Base-by-base conservation (phyloP, 164 flowering plant species). In the Hamamelis virginiana region DNA sequence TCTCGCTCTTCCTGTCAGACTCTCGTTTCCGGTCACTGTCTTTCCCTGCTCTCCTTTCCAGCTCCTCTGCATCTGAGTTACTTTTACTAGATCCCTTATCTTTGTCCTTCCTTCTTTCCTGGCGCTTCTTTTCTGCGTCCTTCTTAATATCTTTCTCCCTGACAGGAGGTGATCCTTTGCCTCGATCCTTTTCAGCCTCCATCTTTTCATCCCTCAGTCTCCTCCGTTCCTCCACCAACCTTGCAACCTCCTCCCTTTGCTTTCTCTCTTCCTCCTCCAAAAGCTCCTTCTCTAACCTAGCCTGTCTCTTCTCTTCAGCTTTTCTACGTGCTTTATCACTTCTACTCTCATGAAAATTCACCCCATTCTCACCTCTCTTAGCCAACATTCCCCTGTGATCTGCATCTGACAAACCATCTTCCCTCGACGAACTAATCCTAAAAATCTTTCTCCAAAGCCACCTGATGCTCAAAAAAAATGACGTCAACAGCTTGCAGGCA, bases 281-380 rank as follows among this genome's bases (percentile, higher is more conserved):
- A 64, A 86, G 82, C 74, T 94, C 98, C 79, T 79, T 94, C 80
- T 91, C 97, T 77, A 92, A 64, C 80, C 97, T 89, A 78, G 98
- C 98, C 59, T 85, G 95, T 74, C 92, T 86, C 82, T 84, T 94
- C 81, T 94, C 98, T 77, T 94, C 98, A 70, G 98, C 97, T 79
- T 94, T 94, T 74, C 97, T 81, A 8, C 96, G 91, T 22, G 98
- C 97, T 76, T 88, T 90, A 76, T 92, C 97, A 26, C 82, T 89
- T 83, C 80, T 87, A 73, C 94, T 94, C 80, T 92, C 95, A 51
- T 77, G 73, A 64, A 71, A 75, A 71, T 74, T 79, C 0, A 45
- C 64, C 19, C 87, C 96, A 86, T 82, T 85, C 69, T 91, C 97
- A 62, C 83, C 87, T 66, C 83, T 82, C 75, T 80, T 84, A 21